Conservation (phyloP, 163 green algal species). For the Chlamydomonas reinhardtii region DNA sequence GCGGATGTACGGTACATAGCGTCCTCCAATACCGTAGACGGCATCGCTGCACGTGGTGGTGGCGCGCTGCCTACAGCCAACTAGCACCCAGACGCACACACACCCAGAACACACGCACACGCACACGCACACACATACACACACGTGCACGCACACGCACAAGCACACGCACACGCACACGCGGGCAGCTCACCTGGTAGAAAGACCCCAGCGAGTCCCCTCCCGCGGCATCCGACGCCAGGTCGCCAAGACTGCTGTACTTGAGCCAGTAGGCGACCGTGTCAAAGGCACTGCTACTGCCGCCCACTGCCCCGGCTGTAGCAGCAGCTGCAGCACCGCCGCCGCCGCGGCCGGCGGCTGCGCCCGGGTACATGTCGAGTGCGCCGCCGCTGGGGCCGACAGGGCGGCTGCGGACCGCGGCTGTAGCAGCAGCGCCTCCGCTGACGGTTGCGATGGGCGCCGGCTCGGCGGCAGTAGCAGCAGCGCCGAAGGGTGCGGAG, state of each 20-base stretch:
- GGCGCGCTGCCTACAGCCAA: no score
- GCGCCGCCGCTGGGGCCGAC: background rate
- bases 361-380: background rate
- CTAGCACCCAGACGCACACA: no score
- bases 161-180: no score
- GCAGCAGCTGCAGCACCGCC: background rate
- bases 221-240: background rate
- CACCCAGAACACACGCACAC: no score
- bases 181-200: background rate
- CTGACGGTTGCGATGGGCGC: background rate
- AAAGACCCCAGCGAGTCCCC: slow-evolving; percentile 5
- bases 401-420: no score
- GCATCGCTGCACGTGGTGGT: no score
- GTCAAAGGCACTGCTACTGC: background rate
- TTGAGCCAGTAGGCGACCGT: background rate
- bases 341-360: background rate
- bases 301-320: background rate
- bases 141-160: no score
- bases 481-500: background rate
- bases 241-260: background rate
- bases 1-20: no score
- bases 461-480: background rate
- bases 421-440: background rate
- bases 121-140: background rate
- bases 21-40: no score